Percentiles rank a stretch among this genome's conserved stretches.
Conservation (phyloP, 768 basidiomycete species). For the Dendrothele bispora region DNA sequence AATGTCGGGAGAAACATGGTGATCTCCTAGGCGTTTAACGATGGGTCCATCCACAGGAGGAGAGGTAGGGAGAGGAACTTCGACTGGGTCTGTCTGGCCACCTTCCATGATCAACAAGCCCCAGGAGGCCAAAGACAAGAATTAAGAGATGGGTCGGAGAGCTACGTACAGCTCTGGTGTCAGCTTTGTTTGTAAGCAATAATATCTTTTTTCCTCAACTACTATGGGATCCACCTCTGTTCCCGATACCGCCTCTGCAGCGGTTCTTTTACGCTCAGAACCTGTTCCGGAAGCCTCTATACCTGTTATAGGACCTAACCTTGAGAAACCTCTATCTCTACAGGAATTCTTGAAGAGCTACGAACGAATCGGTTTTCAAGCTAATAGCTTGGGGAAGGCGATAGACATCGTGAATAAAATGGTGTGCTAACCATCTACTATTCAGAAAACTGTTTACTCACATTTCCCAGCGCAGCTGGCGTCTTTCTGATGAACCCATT, state of each 20-base stretch:
- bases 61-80: conserved; percentile 2
- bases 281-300: conserved; percentile 64
- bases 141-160: neutral
- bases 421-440: conserved; percentile 48
- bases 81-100: neutral
- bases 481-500: conserved; percentile 83
- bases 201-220: conserved; percentile 7
- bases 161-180: neutral
- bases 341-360: conserved; percentile 75
- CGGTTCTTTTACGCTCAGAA: conserved; percentile 76
- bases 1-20: too few relatives aligned
- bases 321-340: conserved; percentile 68
- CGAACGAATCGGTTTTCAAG: conserved; percentile 94
- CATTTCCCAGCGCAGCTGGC: conserved; percentile 71
- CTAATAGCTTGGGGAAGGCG: conserved; percentile 87
- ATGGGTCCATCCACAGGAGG: neutral
- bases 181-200: neutral
- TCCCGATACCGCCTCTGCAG: conserved; percentile 65
- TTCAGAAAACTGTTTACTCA: too few relatives aligned
- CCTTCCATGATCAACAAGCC: conserved; percentile 6
- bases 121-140: neutral
- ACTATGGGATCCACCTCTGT: conserved; percentile 30
- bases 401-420: conserved; percentile 92
- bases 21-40: too few relatives aligned
- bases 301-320: conserved; percentile 84